phyloP scores from a whole-genome alignment of 805 yeast genomes.

The Saturnispora besseyi region DNA sequence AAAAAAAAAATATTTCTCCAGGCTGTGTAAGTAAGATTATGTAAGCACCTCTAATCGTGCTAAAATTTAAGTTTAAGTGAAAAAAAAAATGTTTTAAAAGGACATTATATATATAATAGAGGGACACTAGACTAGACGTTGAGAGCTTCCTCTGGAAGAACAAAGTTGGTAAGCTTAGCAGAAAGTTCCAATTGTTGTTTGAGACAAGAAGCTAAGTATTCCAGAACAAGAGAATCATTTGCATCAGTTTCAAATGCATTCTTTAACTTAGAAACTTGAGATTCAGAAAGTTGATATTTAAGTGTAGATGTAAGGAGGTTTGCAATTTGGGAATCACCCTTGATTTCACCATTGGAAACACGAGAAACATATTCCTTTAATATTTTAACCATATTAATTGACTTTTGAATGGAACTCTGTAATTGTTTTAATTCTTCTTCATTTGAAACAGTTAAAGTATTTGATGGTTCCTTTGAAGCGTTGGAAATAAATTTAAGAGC shows the following conservation, averaged over 20 bases:
- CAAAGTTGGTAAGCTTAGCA: constrained; percentile 57
- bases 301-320: constrained; percentile 53
- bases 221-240: constrained; percentile 75
- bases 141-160: constrained; percentile 28
- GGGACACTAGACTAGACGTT: constrained; percentile 12
- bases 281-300: constrained; percentile 42
- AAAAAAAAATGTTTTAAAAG: constrained; percentile 8
- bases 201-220: constrained; percentile 72
- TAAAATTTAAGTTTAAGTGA: neutral
- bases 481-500: constrained; percentile 41
- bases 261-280: constrained; percentile 44
- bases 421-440: constrained; percentile 40
- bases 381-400: constrained; percentile 40
- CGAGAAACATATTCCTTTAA: constrained; percentile 40
- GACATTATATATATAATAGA: neutral
- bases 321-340: constrained; percentile 52
- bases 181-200: constrained; percentile 78
- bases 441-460: constrained; percentile 26
- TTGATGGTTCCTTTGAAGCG: constrained; percentile 28
- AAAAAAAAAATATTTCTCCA: neutral
- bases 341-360: constrained; percentile 34
- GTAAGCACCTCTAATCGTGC: neutral
- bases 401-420: constrained; percentile 35
- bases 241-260: constrained; percentile 58
- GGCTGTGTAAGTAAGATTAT: neutral